Evolutionary conservation across 192 early-diverging fungal species (phyloP), one percentile per base, ranked within the genome.

Genomic region (Thamnidium elegans): DNA sequence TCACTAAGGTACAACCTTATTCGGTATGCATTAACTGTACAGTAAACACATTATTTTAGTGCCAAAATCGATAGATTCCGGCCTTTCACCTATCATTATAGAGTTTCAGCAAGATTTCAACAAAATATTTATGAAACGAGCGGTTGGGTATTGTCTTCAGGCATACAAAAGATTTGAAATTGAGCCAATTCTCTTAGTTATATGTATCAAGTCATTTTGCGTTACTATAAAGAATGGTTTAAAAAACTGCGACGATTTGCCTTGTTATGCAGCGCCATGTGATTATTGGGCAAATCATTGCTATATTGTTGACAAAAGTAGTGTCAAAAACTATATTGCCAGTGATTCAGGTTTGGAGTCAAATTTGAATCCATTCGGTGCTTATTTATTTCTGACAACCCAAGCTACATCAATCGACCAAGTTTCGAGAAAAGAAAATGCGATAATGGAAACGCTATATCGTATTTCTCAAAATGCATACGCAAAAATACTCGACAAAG

Each of bases 161-260:
- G 36, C 39, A 20, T 6, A 58, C 32, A 58, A 39, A 42, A 36
- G 55, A 42, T 58, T 58, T 17, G 34, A 58, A 36, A 20, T 42
- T 9, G 32, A 42, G 0, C 55, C 55, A 42, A 43, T 58, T 20
- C 34, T 58, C 4, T 39, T 58, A 1, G 39, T 58, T 21, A 42
- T 58, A 36, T 58, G 55, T 58, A 39, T 39, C 55, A 51, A 51
- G 1, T 51, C 50, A 6, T 20, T 51, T 51, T 51, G 50, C 50
- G 50, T 8, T 51, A 23, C 50, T 0, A 51, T 23, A 1, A 23
- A 51, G 23, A 51, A 51, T 51, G 8, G 5, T 51, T 51, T 51
- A 23, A 20, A 51, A 23, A 51, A 51, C 50, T 51, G 50, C 50
- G 20, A 51, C 8, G 20, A 23, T 51, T 51, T 51, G 23, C 50